Percentiles rank a stretch among this genome's conserved stretches.
Evolutionary conservation across 2,329 filamentous ascomycete genomes (phyloP).

Genomic region (Verticillium nubilum): DNA sequence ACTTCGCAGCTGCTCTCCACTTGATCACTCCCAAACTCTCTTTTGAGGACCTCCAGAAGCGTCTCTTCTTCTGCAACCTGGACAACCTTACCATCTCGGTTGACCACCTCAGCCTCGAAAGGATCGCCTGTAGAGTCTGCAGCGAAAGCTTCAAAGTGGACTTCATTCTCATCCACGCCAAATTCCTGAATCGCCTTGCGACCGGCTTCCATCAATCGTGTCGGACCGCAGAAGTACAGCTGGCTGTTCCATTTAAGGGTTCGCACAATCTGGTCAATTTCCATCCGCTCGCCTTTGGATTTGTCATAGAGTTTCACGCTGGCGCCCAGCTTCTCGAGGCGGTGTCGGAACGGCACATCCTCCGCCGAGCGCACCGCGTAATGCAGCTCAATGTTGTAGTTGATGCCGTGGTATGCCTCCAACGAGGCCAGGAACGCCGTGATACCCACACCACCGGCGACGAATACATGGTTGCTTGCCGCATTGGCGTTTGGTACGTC

Average conservation of each 20-base stretch:
- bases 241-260: conserved; percentile 46
- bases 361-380: conserved; percentile 48
- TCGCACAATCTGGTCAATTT: conserved; percentile 40
- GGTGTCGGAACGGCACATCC: conserved; percentile 50
- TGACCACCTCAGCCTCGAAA: conserved; percentile 50
- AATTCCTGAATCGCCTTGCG: conserved; percentile 30
- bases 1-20: conserved; percentile 46
- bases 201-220: conserved; percentile 49
- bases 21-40: conserved; percentile 31
- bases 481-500: conserved; percentile 38
- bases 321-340: conserved; percentile 34
- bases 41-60: conserved; percentile 41
- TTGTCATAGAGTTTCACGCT: conserved; percentile 48
- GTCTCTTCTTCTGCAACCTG: conserved; percentile 42
- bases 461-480: conserved; percentile 55
- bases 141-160: conserved; percentile 57
- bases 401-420: conserved; percentile 32
- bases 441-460: conserved; percentile 61
- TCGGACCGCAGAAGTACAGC: conserved; percentile 57
- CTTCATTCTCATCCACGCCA: conserved; percentile 40
- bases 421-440: conserved; percentile 56
- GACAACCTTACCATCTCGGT: conserved; percentile 31
- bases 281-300: conserved; percentile 43
- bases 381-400: conserved; percentile 49
- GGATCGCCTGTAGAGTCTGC: conserved; percentile 50